Percentiles rank a stretch among this genome's conserved stretches.
Conservation (phyloP, 768 basidiomycete species). For the Stropharia rugosoannulata region DNA sequence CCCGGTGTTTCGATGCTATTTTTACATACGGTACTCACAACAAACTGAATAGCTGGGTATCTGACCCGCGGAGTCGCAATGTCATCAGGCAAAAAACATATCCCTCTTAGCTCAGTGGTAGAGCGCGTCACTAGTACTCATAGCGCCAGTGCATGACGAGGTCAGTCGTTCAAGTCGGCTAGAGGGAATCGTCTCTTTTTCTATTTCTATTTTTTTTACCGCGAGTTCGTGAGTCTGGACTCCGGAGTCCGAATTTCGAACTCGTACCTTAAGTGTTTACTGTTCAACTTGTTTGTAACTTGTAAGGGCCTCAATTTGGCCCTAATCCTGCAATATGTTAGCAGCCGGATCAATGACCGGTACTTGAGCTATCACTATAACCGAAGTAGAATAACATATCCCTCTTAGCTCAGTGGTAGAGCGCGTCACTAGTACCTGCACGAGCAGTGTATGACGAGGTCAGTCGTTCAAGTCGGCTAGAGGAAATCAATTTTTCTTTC, state of each 20-base stretch:
- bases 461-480: constrained; percentile 3
- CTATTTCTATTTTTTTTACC: too few species aligned
- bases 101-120: constrained; percentile 55
- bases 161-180: constrained; percentile 7
- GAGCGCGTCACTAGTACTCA: constrained; percentile 50
- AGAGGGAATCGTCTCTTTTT: not conserved
- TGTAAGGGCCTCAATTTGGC: too few species aligned
- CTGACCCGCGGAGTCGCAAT: too few species aligned
- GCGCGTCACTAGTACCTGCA: constrained; percentile 46
- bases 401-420: constrained; percentile 56
- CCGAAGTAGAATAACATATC: constrained; percentile 14
- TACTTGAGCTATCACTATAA: too few species aligned
- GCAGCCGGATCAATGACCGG: not conserved
- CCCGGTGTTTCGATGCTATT: too few species aligned
- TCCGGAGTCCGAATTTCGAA: too few species aligned
- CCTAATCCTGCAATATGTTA: too few species aligned
- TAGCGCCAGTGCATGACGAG: constrained; percentile 25
- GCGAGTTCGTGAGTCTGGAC: too few species aligned
- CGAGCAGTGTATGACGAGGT: constrained; percentile 25
- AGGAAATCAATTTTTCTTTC: not conserved
- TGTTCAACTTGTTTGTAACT: too few species aligned
- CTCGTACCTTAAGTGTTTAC: too few species aligned
- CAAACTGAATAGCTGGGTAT: too few species aligned
- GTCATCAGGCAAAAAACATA: not conserved
- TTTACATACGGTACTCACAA: too few species aligned